Base-by-base conservation (phyloP, 495 filamentous ascomycete species). In the Aspergillus wentii region DNA sequence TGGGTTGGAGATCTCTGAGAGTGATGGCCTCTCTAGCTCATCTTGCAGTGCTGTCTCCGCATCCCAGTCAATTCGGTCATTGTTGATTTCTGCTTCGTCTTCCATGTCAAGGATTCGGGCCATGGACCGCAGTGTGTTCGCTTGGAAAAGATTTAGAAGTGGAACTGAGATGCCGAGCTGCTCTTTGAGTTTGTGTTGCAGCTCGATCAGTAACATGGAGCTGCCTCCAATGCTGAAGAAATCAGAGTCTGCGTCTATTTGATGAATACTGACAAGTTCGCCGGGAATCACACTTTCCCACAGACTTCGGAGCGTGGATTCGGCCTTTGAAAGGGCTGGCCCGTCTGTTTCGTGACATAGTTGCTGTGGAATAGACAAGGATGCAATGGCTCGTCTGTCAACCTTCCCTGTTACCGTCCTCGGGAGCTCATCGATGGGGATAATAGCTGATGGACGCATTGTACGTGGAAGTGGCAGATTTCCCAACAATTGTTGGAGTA, bases 151-250 rank as follows among this genome's bases (percentile, higher is more conserved):
- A 2, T 64, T 33, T 5, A 40, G 19, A 8, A 66, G 23, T 1
- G 34, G 30, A 1, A 55, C 3, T 0, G 17, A 46, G 0, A 46
- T 42, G 16, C 48, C 35, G 40, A 63, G 51, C 8, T 19, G 13
- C 3, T 35, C 11, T 6, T 42, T 43, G 10, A 67, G 49, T 1
- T 18, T 26, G 8, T 36, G 10, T 25, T 51, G 56, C 3, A 63
- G 46, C 5, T 41, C 28, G 10, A 65, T 30, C 10, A 60, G 16
- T 6, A 59, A 44, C 3, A 67, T 30, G 18, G 59, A 63, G 43
- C 57, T 61, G 4, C 63, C 63, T 3, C 63, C 63, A 18, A 54
- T 25, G 1, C 3, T 1, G 52, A 67, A 64, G 38, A 67, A 67
- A 19, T 43, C 37, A 16, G 52, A 58, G 40, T 16, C 48, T 17